Percentiles rank a stretch among this genome's conserved stretches.
These are phyloP conservation scores for Pichia deserticola DNA, from an alignment of 805 yeast species.

Conservation along the genomic window DNA sequence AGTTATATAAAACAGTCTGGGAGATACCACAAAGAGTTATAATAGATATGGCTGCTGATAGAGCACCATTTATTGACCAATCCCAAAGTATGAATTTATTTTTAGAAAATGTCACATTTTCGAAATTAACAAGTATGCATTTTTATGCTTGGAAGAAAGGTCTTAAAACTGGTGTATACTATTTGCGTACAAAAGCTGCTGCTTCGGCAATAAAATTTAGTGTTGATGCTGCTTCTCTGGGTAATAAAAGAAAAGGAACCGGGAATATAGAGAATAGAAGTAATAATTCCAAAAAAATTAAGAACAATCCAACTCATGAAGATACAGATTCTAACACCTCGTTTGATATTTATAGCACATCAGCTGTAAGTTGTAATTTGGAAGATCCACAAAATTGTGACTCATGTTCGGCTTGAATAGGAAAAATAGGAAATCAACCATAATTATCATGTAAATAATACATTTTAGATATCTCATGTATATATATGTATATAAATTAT, in stretches of 20 bases:
- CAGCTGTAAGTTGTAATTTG: constrained; percentile 16
- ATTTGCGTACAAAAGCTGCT: constrained; percentile 95
- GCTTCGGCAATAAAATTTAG: constrained; percentile 94
- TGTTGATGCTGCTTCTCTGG: constrained; percentile 36
- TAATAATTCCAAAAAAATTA: background rate
- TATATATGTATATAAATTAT: too few relatives aligned
- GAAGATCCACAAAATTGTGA: constrained; percentile 30
- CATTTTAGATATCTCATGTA: too few relatives aligned
- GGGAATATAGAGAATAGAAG: background rate
- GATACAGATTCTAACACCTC: background rate
- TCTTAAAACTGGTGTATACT: constrained; percentile 97
- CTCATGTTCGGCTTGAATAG: constrained; percentile 33
- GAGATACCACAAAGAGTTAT: constrained; percentile 82
- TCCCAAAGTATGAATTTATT: constrained; percentile 90
- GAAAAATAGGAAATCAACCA: background rate
- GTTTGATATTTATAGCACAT: constrained; percentile 13
- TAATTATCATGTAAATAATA: background rate
- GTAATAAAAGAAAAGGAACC: background rate
- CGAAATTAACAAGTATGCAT: constrained; percentile 95
- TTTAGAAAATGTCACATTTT: constrained; percentile 87
- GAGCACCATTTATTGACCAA: constrained; percentile 75
- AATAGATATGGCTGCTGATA: constrained; percentile 80
- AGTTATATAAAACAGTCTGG: constrained; percentile 92
- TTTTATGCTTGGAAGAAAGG: constrained; percentile 99
- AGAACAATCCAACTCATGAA: too few relatives aligned